phyloP scores from a whole-genome alignment of 768 basidiomycete species.

The Russula griseocarnosa region DNA sequence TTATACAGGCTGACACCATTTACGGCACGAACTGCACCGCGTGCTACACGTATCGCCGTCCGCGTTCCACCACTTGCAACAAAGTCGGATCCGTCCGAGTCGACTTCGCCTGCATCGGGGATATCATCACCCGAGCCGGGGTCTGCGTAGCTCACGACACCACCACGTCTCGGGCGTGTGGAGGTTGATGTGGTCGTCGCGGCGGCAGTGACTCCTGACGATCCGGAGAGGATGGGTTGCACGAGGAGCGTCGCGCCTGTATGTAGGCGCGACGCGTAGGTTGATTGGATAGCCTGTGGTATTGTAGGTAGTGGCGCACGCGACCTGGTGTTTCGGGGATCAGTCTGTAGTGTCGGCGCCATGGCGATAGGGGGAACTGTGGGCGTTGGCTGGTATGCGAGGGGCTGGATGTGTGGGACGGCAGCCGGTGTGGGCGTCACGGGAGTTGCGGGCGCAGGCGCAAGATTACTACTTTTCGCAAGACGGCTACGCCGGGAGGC shows the following conservation, averaged over 20 bases:
- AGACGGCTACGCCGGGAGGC: conserved; percentile 38
- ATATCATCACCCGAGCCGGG: conserved; percentile 79
- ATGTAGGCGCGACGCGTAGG: conserved; percentile 85
- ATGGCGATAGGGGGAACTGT: conserved; percentile 34
- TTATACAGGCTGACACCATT: conserved; percentile 53
- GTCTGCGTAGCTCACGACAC: conserved; percentile 83
- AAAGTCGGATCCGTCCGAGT: conserved; percentile 84
- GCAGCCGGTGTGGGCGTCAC: conserved; percentile 33
- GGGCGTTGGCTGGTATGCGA: conserved; percentile 31
- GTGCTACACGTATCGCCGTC: conserved; percentile 44
- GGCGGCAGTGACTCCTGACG: conserved; percentile 35
- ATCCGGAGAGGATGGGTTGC: conserved; percentile 66
- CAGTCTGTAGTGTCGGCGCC: conserved; percentile 42
- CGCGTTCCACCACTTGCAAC: conserved; percentile 59
- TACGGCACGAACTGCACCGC: conserved; percentile 20
- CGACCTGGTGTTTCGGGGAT: conserved; percentile 28
- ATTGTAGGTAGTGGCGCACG: conserved; percentile 46
- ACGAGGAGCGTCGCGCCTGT: conserved; percentile 87
- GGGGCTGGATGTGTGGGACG: conserved; percentile 38
- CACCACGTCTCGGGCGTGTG: conserved; percentile 48
- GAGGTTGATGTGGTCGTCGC: conserved; percentile 41
- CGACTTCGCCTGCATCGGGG: conserved; percentile 74
- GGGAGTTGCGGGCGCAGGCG: conserved; percentile 31
- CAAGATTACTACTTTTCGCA: conserved; percentile 44
- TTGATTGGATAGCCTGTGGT: conserved; percentile 70